Evolutionary conservation across 345 rosid genomes (phyloP).

Genomic region (Rhizophora mangle): DNA sequence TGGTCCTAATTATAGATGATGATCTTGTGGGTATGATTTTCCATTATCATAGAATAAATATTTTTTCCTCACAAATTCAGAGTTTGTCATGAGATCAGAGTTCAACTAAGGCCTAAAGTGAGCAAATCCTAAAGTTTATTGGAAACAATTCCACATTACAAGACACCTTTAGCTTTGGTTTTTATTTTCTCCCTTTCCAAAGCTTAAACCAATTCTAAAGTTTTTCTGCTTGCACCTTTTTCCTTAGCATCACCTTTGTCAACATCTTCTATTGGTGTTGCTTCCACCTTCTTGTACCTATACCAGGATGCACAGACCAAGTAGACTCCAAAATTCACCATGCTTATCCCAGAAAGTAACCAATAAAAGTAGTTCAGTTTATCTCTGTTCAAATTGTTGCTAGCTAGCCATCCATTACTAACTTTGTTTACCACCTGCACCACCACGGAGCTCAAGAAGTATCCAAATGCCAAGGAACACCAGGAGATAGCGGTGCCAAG

Average conservation of each 20-base stretch:
- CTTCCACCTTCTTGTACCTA: slow-evolving; percentile 43
- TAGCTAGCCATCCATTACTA: slow-evolving; percentile 50
- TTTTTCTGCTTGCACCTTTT: slow-evolving; percentile 14
- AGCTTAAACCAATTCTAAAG: background rate
- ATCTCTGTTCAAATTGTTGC: slow-evolving; percentile 39
- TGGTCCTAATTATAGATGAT: too few species aligned
- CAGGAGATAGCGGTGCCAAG: slow-evolving; percentile 49
- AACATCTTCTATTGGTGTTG: slow-evolving; percentile 14
- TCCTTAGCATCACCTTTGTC: slow-evolving; percentile 11
- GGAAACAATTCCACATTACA: background rate
- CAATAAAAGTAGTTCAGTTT: slow-evolving; percentile 44
- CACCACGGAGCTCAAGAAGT: slow-evolving; percentile 46
- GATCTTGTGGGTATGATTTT: too few species aligned
- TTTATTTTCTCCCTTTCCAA: background rate
- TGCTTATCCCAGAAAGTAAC: slow-evolving; percentile 33
- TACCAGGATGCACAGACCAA: slow-evolving; percentile 64
- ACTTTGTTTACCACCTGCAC: slow-evolving; percentile 55
- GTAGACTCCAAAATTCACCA: slow-evolving; percentile 45
- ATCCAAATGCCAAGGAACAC: slow-evolving; percentile 57
- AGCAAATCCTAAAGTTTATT: background rate
- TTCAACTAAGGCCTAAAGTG: background rate
- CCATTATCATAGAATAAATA: too few species aligned
- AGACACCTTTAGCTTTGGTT: too few species aligned
- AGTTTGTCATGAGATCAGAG: too few species aligned
- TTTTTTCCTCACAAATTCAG: too few species aligned